These are phyloP conservation scores for Teratosphaeria gauchensis DNA, from an alignment of 2,329 filamentous ascomycete genomes.

Conservation along the genomic window DNA sequence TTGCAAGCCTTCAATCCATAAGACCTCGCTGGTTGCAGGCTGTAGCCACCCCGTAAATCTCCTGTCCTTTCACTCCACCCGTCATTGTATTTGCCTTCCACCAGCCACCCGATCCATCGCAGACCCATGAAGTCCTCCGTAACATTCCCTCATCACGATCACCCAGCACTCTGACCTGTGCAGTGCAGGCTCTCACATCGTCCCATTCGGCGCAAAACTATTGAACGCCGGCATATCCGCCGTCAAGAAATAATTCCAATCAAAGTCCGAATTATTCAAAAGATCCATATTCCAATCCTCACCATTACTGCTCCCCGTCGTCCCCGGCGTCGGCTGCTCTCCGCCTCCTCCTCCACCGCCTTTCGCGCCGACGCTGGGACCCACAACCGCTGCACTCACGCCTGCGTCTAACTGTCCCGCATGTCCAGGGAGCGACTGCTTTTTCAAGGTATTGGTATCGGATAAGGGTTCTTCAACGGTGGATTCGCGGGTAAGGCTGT, in stretches of 20 bases:
- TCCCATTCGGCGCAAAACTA: constrained; percentile 23
- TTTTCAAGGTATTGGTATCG: constrained; percentile 11
- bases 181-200: constrained; percentile 14
- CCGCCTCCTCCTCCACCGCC: not conserved
- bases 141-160: no score
- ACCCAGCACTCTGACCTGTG: not conserved
- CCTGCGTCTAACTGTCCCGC: not conserved
- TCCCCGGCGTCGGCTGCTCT: constrained; percentile 8
- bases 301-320: constrained; percentile 11
- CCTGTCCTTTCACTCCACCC: no score
- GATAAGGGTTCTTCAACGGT: constrained; percentile 11
- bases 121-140: no score
- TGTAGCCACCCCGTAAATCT: no score
- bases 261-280: constrained; percentile 23
- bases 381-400: not conserved
- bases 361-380: not conserved
- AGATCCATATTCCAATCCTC: constrained; percentile 26
- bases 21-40: no score
- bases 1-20: no score
- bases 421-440: not conserved
- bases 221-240: constrained; percentile 24
- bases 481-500: constrained; percentile 11
- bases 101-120: no score
- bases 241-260: constrained; percentile 25
- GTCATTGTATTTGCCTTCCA: no score